Evolutionary conservation across 2,329 filamentous ascomycete species (phyloP), one percentile per base, ranked within the genome.

Genomic region (Acrodontium crateriforme): DNA sequence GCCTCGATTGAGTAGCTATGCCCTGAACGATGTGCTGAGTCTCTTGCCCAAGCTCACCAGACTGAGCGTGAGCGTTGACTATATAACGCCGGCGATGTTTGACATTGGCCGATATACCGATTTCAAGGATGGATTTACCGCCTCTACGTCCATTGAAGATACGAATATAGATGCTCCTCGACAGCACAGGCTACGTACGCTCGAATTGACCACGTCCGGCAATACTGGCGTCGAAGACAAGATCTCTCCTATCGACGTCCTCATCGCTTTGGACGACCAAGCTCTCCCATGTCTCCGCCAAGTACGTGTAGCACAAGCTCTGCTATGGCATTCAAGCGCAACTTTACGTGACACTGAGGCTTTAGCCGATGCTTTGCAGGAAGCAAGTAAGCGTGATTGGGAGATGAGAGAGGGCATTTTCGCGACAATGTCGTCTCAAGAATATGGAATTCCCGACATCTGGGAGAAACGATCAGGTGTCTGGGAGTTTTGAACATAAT

Each of bases 11-110:
- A 45, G 45, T 16, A 45, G 52, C 16, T 50, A 50, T 18, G 41
- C 53, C 1, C 45, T 64, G 5, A 59, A 64, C 34, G 35, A 40
- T 10, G 43, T 64, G 1, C 43, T 65, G 1, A 39, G 47, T 17
- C 46, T 58, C 34, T 50, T 59, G 4, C 59, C 60, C 0, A 38
- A 50, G 4, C 41, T 65, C 2, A 42, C 42, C 2, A 35, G 37
- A 13, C 52, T 66, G 2, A 57, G 52, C 35, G 46, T 65, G 24
- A 54, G 58, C 13, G 47, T 62, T 7, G 61, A 64, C 35, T 65
- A 63, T 44, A 57, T 65, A 28, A 57, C 49, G n/a, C 46, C 46
- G 3, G 39, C 46, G 6, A 35, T 56, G 22, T 60, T 63, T 37
- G 56, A 52, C 21, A 36, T 22, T 8, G 20, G 20, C 20, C n/a